Evolutionary conservation across 164 flowering plant genomes (phyloP).

Genomic region (Liquidambar formosana): DNA sequence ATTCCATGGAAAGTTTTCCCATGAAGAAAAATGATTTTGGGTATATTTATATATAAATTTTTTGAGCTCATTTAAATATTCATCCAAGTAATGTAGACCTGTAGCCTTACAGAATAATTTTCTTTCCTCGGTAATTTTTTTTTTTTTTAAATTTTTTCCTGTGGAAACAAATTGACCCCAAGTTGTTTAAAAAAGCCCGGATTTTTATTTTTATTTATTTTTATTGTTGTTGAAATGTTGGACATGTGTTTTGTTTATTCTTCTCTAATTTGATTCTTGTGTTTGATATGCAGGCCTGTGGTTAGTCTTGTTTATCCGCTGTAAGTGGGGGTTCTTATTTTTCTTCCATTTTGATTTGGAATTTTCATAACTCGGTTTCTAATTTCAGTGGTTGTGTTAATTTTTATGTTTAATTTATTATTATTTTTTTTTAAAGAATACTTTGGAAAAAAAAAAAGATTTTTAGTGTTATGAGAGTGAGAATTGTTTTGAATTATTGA

Average conservation of each 20-base stretch:
- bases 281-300: constrained; percentile 71
- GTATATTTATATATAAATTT: no score
- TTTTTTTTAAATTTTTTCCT: not conserved
- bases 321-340: constrained; percentile 43
- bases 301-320: constrained; percentile 81
- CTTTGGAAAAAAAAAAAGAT: no score
- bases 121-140: not conserved
- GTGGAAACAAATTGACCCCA: not conserved
- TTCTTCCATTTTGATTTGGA: not conserved
- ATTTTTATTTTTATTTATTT: not conserved
- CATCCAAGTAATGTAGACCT: no score
- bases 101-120: not conserved
- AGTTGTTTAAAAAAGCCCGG: not conserved
- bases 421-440: no score
- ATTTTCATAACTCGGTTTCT: not conserved
- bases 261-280: constrained; percentile 15
- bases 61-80: no score
- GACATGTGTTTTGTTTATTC: no score
- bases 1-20: no score
- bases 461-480: no score
- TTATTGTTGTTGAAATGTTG: not conserved
- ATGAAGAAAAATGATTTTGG: no score
- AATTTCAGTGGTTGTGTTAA: not conserved
- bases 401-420: not conserved
- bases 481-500: no score